These are phyloP conservation scores for Dactylella cylindrospora DNA, from an alignment of 2,329 filamentous ascomycete genomes.

Conservation along the genomic window DNA sequence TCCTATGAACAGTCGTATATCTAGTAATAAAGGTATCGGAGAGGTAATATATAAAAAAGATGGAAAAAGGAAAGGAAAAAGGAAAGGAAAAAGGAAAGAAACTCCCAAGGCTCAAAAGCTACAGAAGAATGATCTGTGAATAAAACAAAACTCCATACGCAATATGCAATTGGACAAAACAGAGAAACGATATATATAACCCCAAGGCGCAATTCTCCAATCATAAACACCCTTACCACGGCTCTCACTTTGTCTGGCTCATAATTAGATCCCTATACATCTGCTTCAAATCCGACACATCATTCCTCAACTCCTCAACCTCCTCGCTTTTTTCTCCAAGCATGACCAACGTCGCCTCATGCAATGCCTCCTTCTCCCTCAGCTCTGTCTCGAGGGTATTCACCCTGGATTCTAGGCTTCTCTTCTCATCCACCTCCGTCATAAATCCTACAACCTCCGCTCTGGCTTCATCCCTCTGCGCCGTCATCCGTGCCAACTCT, in stretches of 20 bases:
- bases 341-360: conserved; percentile 90
- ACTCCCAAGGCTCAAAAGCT: too few relatives aligned
- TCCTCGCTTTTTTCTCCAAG: conserved; percentile 95
- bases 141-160: conserved; percentile 18
- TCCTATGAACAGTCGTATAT: too few relatives aligned
- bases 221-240: background rate
- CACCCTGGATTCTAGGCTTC: conserved; percentile 62
- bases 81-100: background rate
- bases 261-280: conserved; percentile 95
- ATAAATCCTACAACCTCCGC: conserved; percentile 87
- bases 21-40: too few relatives aligned
- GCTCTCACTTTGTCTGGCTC: conserved; percentile 68
- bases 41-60: background rate
- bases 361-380: conserved; percentile 69
- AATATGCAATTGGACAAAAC: conserved; percentile 15
- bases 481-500: conserved; percentile 74
- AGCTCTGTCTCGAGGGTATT: conserved; percentile 69
- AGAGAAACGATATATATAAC: background rate
- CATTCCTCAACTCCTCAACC: conserved; percentile 84
- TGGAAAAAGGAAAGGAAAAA: background rate
- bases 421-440: conserved; percentile 76
- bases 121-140: too few relatives aligned
- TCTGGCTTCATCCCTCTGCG: conserved; percentile 90
- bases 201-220: background rate
- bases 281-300: conserved; percentile 89